Evolutionary conservation across 371 early-diverging fungal genomes (phyloP).

Genomic region (Rhizopus arrhizus): DNA sequence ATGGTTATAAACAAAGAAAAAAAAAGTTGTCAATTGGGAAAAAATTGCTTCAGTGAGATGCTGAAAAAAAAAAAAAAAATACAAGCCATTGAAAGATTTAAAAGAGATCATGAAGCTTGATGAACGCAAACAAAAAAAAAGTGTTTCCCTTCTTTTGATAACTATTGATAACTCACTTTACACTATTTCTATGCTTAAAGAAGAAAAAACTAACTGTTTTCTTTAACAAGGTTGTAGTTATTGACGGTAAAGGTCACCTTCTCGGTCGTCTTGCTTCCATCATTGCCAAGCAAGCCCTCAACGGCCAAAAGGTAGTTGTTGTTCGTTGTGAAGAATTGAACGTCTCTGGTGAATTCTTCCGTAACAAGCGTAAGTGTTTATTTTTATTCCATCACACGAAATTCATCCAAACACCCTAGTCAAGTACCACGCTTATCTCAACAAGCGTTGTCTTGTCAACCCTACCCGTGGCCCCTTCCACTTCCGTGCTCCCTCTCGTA

Average conservation of each 20-base stretch:
- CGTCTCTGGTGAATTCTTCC: conserved; percentile 98
- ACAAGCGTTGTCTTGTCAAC: conserved; percentile 99
- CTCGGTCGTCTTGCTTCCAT: conserved; percentile 98
- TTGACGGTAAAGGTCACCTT: conserved; percentile 99
- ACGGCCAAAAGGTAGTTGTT: conserved; percentile 97
- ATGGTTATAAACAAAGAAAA: neutral
- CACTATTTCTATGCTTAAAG: neutral
- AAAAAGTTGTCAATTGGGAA: neutral
- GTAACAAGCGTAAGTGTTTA: conserved; percentile 92
- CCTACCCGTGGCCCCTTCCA: conserved; percentile 98
- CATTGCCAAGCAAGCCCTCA: conserved; percentile 98
- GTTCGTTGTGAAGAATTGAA: conserved; percentile 98
- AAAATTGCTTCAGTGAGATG: neutral
- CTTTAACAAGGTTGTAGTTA: conserved; percentile 85
- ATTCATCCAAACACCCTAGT: conserved; percentile 44
- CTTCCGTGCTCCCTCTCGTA: conserved; percentile 98
- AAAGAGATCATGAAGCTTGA: neutral
- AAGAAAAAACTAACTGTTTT: conserved; percentile 8
- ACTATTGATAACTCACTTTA: neutral
- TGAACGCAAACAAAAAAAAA: neutral
- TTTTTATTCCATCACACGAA: neutral
- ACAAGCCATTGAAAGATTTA: neutral
- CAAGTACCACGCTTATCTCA: conserved; percentile 96
- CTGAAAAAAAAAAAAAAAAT: neutral
- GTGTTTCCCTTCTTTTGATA: neutral